These are phyloP conservation scores for Alternaria burnsii DNA, from an alignment of 2,329 filamentous ascomycete genomes.

Conservation along the genomic window DNA sequence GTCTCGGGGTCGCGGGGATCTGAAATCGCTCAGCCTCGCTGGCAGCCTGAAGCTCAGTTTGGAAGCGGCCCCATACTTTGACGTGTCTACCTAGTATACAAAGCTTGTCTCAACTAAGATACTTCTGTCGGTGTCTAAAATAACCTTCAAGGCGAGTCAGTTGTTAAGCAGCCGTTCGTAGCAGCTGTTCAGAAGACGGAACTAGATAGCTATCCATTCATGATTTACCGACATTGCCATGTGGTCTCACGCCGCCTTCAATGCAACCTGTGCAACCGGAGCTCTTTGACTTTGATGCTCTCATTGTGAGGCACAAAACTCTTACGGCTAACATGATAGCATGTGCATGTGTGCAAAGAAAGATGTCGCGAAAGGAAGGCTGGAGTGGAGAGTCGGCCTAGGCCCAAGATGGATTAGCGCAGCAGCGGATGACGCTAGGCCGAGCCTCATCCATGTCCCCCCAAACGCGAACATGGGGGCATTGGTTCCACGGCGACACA, in stretches of 20 bases:
- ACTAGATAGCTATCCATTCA: no score
- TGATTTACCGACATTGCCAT: no score
- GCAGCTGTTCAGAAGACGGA: background rate
- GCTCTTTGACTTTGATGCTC: no score
- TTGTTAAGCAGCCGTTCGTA: background rate
- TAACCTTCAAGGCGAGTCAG: background rate
- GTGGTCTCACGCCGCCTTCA: no score
- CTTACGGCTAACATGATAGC: no score
- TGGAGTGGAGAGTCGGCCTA: background rate
- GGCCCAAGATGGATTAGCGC: background rate
- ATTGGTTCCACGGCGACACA: conserved; percentile 9
- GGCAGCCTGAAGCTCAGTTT: background rate
- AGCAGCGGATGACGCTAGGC: conserved; percentile 12
- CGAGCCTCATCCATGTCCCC: conserved; percentile 18
- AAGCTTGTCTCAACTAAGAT: background rate
- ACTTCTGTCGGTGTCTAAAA: background rate
- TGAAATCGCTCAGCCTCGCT: background rate
- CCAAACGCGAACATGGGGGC: conserved; percentile 13
- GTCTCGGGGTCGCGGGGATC: background rate
- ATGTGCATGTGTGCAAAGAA: no score
- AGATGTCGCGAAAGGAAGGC: background rate
- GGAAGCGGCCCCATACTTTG: background rate
- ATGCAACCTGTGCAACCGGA: no score
- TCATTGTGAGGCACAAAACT: no score
- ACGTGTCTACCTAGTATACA: background rate